Base-by-base conservation (phyloP, 2,329 filamentous ascomycete species). In the Plenodomus biglobosus region DNA sequence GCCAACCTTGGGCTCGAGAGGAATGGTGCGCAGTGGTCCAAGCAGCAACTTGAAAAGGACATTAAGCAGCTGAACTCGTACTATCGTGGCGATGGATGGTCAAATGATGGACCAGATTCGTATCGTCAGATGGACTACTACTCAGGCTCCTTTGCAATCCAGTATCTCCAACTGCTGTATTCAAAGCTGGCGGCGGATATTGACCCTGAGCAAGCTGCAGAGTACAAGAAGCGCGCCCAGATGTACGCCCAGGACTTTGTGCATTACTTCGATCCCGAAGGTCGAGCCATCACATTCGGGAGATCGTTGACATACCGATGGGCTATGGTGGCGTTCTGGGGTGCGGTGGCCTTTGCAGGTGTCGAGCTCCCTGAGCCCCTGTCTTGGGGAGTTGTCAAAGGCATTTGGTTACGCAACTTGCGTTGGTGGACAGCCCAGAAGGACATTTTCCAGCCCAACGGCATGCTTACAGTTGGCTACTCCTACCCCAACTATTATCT, bases 111-210 rank as follows among this genome's bases (percentile, higher is more conserved):
- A 0, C 88, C 88, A 0, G 84, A 86, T 61, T 84, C 84, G 13
- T 88, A 91, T 48, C 86, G 88, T 48, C 88, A 92, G 70, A 90
- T 92, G 84, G 88, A 92, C 68, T 92, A 92, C 65, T 92, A 92
- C 70, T 90, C 86, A 0, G 88, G 87, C 8, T 88, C 85, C 48
- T 92, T 91, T 65, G 88, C 88, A 1, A 92, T 92, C 47, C 88
- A 92, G 58, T 88, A 89, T 59, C 74, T 91, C 3, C 88, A 92
- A 66, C 79, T 92, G 0, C 75, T 92, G 0, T 92, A 92, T 56
- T 82, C 86, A 24, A 88, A 88, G 55, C 72, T 92, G 1, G 86
- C 85, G 1, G 84, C 79, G 1, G 80, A 86, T 1, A 74, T 73
- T 8, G 88, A 92, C 58, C 82, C 83, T 0, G 77, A 77, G 22